Evolutionary conservation across 345 rosid species (phyloP).

Genomic region (Theobroma cacao): DNA sequence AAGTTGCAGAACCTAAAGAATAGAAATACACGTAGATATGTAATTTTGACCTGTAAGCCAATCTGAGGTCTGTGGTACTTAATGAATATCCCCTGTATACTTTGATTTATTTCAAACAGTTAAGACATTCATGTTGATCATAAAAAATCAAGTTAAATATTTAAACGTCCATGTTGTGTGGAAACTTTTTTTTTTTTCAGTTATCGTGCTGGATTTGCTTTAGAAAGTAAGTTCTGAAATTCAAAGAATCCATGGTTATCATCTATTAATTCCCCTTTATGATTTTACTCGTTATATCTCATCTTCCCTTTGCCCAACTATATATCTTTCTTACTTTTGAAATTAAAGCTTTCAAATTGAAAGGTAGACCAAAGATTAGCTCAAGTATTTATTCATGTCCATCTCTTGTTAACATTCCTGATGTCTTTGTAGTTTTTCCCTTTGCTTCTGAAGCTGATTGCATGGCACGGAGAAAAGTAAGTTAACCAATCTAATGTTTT

Average conservation of each 20-base stretch:
- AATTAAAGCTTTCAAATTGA: background rate
- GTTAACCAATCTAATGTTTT: conserved; percentile 16
- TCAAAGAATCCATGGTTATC: background rate
- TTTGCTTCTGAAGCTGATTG: conserved; percentile 84
- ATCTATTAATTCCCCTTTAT: background rate
- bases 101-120: background rate
- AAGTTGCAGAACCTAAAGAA: background rate
- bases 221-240: background rate
- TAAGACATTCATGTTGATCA: background rate
- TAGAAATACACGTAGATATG: background rate
- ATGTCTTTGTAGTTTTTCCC: conserved; percentile 77
- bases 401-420: conserved; percentile 5
- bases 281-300: background rate
- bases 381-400: background rate
- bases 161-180: background rate
- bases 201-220: background rate
- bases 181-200: background rate
- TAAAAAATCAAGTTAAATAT: background rate
- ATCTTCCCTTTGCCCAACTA: background rate
- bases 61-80: background rate
- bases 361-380: background rate
- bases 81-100: background rate
- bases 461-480: conserved; percentile 95
- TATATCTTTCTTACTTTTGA: background rate
- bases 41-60: background rate